Base-by-base conservation (phyloP, 2,329 filamentous ascomycete species). In the Fusarium xylarioides region DNA sequence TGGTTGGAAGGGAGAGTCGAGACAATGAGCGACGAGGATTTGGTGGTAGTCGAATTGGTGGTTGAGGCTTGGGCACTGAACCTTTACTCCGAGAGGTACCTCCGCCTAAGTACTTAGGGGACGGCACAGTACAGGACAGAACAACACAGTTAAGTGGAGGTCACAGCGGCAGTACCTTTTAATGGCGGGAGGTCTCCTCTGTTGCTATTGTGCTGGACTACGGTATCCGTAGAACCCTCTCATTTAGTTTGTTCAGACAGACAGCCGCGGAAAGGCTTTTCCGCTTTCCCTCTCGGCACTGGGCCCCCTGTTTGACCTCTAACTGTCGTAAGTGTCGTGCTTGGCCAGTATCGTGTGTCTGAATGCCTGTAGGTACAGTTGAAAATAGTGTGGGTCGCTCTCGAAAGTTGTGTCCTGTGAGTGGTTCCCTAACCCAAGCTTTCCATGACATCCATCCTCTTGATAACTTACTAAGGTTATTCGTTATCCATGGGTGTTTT, bases 51-150 rank as follows among this genome's bases (percentile, higher is more conserved):
- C 34, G 50, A 80, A 72, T 80, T 79, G 76, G 78, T 78, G 75
- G 75, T 78, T 82, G 82, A 84, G 81, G 82, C 82, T 70, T 60
- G 52, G 67, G 81, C 80, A 66, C 61, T 66, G 42, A 21, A 53
- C 55, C 82, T 83, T 83, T 81, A 54, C 50, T 54, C 50, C 19
- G 23, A 16, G 35, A 66, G 59, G 63, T 57, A 66, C 35, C 43
- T 62, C 18, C 19, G 11, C 7, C 37, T 38, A 38, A 28, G 26
- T 11, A 38, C 23, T 18, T 46, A 26, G 34, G 30, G 37, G 49
- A 66, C 23, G 21, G 46, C 44, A 59, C 52, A 50, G 37, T 28
- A 42, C 34, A 59, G 44, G 43, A 38, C 50, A 40, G 50, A n/a
- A 28, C 50, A 30, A 37, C 34, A 44, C 49, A 56, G 30, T 43